Evolutionary conservation across 2,329 filamentous ascomycete genomes (phyloP).

Genomic region (Pseudogymnoascus sp.): DNA sequence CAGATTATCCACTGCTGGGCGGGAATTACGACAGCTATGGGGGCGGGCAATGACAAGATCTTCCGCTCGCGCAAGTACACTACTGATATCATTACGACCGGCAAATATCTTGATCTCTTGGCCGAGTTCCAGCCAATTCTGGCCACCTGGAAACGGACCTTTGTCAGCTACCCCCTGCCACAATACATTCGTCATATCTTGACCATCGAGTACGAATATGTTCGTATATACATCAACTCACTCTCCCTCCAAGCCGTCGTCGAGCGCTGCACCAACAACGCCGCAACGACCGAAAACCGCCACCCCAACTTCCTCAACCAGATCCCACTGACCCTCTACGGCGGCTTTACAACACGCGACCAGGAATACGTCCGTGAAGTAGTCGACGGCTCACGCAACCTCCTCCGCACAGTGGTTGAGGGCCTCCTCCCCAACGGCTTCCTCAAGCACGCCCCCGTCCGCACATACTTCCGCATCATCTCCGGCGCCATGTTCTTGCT

Average conservation of each 20-base stretch:
- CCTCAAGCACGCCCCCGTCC: conserved; percentile 73
- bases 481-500: conserved; percentile 78
- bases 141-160: conserved; percentile 69
- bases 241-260: conserved; percentile 90
- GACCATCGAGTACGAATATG: conserved; percentile 91
- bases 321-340: conserved; percentile 54
- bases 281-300: conserved; percentile 32
- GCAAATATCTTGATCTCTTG: conserved; percentile 73
- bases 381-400: conserved; percentile 66
- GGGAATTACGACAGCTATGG: conserved; percentile 86
- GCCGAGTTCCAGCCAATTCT: conserved; percentile 75
- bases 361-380: conserved; percentile 70
- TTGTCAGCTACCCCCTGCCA: conserved; percentile 67
- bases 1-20: conserved; percentile 84
- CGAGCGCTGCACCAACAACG: conserved; percentile 78
- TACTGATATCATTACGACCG: conserved; percentile 78
- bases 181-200: conserved; percentile 66
- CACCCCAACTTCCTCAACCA: conserved; percentile 51
- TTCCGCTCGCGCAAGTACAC: conserved; percentile 85
- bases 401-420: conserved; percentile 70
- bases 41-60: conserved; percentile 77
- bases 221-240: conserved; percentile 89
- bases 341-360: conserved; percentile 57
- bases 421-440: conserved; percentile 66
- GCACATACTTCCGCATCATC: conserved; percentile 81